These are phyloP conservation scores for Solanum rostratum DNA, from an alignment of 257 asterid genomes.

Conservation along the genomic window DNA sequence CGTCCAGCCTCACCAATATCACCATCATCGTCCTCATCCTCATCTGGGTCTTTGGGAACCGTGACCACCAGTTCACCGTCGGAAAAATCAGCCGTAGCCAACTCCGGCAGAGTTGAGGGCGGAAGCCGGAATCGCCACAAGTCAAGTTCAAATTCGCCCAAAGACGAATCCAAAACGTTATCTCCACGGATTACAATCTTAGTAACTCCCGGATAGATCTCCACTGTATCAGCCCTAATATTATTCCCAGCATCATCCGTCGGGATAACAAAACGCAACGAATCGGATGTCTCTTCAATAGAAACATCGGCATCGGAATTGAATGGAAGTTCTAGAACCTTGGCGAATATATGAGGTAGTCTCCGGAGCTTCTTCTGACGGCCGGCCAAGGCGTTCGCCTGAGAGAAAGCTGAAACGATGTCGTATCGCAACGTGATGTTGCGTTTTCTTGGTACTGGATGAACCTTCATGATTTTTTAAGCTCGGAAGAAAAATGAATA, in stretches of 20 bases:
- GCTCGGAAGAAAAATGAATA: neutral
- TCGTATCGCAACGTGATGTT: slow-evolving; percentile 30
- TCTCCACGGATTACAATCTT: slow-evolving; percentile 54
- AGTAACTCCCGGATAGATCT: slow-evolving; percentile 75
- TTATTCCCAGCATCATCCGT: slow-evolving; percentile 33
- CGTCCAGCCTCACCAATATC: slow-evolving; percentile 36
- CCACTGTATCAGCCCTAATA: slow-evolving; percentile 54
- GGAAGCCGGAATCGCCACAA: slow-evolving; percentile 83
- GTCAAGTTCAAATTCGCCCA: slow-evolving; percentile 55
- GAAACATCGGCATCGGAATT: slow-evolving; percentile 61
- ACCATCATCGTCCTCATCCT: slow-evolving; percentile 17
- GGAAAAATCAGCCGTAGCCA: slow-evolving; percentile 43
- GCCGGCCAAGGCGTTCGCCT: slow-evolving; percentile 5
- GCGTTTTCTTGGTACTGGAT: slow-evolving; percentile 47
- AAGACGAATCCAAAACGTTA: slow-evolving; percentile 26
- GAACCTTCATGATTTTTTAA: slow-evolving; percentile 47
- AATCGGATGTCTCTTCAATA: slow-evolving; percentile 43
- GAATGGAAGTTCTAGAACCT: slow-evolving; percentile 73
- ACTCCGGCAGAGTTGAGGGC: slow-evolving; percentile 47
- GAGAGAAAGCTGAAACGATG: slow-evolving; percentile 44
- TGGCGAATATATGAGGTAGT: slow-evolving; percentile 73
- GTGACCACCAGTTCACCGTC: slow-evolving; percentile 70
- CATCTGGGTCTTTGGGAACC: slow-evolving; percentile 54
- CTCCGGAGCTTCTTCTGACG: slow-evolving; percentile 74
- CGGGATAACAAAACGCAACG: slow-evolving; percentile 45